phyloP scores from a whole-genome alignment of 495 filamentous ascomycete species.

The Lindgomyces ingoldianus region DNA sequence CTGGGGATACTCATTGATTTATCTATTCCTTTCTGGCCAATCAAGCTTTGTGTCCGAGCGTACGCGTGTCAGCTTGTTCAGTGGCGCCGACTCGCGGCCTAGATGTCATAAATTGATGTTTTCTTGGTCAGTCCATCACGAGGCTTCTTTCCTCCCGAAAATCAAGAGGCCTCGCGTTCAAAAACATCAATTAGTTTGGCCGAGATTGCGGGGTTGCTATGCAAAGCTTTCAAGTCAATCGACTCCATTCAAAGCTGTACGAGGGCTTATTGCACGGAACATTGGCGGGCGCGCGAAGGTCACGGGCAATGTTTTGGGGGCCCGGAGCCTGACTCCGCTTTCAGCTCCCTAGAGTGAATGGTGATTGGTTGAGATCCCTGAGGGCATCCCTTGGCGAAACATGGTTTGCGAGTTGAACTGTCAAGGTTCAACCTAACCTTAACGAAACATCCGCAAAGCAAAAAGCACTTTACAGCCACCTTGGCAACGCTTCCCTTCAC shows the following conservation, averaged over 20 bases:
- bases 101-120: background rate
- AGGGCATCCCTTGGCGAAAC: background rate
- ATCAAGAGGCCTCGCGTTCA: background rate
- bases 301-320: background rate
- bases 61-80: background rate
- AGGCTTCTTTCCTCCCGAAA: background rate
- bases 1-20: background rate
- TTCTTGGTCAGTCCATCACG: background rate
- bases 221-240: background rate
- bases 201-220: background rate
- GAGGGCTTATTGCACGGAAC: background rate
- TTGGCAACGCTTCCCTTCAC: background rate
- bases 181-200: background rate
- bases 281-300: background rate
- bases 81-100: background rate
- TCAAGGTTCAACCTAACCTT: background rate
- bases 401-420: background rate
- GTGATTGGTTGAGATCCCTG: background rate
- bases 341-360: too few relatives aligned
- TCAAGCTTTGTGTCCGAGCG: background rate
- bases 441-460: background rate
- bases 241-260: background rate
- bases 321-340: too few relatives aligned
- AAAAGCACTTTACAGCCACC: background rate
- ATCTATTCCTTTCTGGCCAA: too few relatives aligned